Evolutionary conservation across 495 filamentous ascomycete genomes (phyloP).

Genomic region (Aspergillus mulundensis): DNA sequence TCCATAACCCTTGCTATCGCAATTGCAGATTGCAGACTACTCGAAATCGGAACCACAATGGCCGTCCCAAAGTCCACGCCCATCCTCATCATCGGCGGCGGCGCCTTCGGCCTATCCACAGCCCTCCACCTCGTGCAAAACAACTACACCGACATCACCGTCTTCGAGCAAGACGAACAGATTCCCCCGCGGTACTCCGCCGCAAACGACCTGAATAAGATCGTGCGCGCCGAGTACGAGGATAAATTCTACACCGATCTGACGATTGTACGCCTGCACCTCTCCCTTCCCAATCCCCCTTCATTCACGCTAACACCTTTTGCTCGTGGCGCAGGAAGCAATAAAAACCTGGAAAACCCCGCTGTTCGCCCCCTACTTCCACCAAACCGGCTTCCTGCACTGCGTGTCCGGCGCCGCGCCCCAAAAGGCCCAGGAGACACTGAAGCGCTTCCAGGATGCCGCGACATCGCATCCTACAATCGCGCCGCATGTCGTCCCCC

Average conservation of each 20-base stretch:
- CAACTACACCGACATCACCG: slow-evolving; percentile 40
- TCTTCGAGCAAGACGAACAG: slow-evolving; percentile 40
- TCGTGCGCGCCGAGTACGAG: slow-evolving; percentile 53
- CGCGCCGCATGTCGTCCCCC: slow-evolving; percentile 29
- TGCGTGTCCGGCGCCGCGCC: slow-evolving; percentile 44
- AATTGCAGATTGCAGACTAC: no score
- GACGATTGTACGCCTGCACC: slow-evolving; percentile 29
- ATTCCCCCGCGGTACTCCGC: slow-evolving; percentile 43
- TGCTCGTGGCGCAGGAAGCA: slow-evolving; percentile 48
- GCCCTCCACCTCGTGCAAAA: slow-evolving; percentile 43
- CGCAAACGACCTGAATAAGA: slow-evolving; percentile 53
- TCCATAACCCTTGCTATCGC: no score
- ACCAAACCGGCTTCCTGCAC: slow-evolving; percentile 52
- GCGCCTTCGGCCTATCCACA: slow-evolving; percentile 48
- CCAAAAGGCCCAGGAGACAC: slow-evolving; percentile 42
- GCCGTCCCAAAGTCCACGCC: slow-evolving; percentile 12
- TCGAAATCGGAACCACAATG: background rate
- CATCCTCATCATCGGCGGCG: slow-evolving; percentile 42
- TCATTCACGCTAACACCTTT: no score
- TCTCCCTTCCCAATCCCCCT: slow-evolving; percentile 1
- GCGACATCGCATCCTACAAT: slow-evolving; percentile 34
- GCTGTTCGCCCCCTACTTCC: slow-evolving; percentile 49
- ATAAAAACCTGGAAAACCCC: slow-evolving; percentile 49
- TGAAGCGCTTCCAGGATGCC: slow-evolving; percentile 42
- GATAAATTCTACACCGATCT: slow-evolving; percentile 52